Evolutionary conservation across 2,329 filamentous ascomycete genomes (phyloP).

Genomic region (Rutstroemia sp.): DNA sequence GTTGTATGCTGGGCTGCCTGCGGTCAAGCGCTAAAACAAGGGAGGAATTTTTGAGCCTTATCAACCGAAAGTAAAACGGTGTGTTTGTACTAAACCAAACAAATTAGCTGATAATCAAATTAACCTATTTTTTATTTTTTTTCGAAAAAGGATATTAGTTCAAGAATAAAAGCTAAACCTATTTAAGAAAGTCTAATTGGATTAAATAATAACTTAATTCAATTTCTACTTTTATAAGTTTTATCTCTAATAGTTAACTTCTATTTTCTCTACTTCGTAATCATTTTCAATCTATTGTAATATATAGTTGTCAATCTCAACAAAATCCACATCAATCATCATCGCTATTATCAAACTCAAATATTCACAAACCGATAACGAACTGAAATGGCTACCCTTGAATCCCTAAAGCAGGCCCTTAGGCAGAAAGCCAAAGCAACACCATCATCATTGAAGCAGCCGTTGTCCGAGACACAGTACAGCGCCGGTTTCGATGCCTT

Average conservation of each 20-base stretch:
- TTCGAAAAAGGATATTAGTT: no score
- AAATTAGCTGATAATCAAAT: no score
- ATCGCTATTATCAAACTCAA: background rate
- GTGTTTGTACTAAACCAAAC: no score
- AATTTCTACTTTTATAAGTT: no score
- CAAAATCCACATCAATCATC: background rate
- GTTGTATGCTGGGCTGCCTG: constrained; percentile 65
- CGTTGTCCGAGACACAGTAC: constrained; percentile 17
- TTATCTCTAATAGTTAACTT: constrained; percentile 10
- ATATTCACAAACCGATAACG: constrained; percentile 5
- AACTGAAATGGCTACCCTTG: constrained; percentile 16
- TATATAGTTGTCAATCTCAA: background rate
- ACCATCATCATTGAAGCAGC: constrained; percentile 10
- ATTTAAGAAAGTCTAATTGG: no score
- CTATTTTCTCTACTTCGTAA: constrained; percentile 1
- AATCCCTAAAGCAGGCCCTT: constrained; percentile 16
- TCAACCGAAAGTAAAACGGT: no score
- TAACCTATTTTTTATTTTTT: no score
- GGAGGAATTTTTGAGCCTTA: constrained; percentile 55
- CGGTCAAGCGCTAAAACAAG: constrained; percentile 55
- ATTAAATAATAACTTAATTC: no score
- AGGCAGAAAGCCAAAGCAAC: constrained; percentile 8
- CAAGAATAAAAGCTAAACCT: no score
- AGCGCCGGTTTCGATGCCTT: constrained; percentile 17
- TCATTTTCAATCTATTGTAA: background rate